Evolutionary conservation across 2,329 filamentous ascomycete species (phyloP).

Genomic region (Alternaria conjuncta): DNA sequence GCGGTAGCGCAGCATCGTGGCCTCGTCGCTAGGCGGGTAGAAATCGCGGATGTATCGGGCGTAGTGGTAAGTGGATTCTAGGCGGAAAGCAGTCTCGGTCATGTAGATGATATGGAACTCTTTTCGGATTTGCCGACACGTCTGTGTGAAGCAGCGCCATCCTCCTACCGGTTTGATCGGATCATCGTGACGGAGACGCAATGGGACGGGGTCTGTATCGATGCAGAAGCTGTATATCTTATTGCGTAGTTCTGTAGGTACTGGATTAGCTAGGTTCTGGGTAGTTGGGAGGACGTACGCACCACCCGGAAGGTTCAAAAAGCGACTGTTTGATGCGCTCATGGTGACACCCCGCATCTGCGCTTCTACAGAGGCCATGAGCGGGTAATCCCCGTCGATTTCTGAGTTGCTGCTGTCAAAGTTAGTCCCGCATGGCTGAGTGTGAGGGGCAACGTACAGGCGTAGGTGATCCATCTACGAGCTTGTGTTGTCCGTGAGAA

Average conservation of each 20-base stretch:
- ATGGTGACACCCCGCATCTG: not conserved
- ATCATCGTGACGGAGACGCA: not conserved
- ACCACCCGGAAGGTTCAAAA: not conserved
- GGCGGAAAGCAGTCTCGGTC: not conserved
- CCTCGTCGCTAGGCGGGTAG: not conserved
- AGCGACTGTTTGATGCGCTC: not conserved
- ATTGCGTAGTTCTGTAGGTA: not conserved
- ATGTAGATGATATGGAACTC: constrained; percentile 21
- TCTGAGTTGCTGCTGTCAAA: not conserved
- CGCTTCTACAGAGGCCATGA: not conserved
- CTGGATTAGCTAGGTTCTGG: not conserved
- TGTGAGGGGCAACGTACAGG: not conserved
- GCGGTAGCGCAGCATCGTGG: not conserved
- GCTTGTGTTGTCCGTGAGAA: not conserved
- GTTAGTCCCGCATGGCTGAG: not conserved
- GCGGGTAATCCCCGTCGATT: not conserved
- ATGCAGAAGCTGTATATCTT: not conserved
- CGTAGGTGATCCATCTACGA: not conserved
- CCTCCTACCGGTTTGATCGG: not conserved
- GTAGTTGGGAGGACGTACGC: not conserved
- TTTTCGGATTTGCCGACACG: constrained; percentile 19
- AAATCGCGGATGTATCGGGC: not conserved
- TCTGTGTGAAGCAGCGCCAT: not conserved
- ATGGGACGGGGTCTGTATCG: not conserved
- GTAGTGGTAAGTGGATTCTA: not conserved